Evolutionary conservation across 345 rosid genomes (phyloP), one percentile per base, ranked within the genome.

Genomic region (Moringa oleifera): DNA sequence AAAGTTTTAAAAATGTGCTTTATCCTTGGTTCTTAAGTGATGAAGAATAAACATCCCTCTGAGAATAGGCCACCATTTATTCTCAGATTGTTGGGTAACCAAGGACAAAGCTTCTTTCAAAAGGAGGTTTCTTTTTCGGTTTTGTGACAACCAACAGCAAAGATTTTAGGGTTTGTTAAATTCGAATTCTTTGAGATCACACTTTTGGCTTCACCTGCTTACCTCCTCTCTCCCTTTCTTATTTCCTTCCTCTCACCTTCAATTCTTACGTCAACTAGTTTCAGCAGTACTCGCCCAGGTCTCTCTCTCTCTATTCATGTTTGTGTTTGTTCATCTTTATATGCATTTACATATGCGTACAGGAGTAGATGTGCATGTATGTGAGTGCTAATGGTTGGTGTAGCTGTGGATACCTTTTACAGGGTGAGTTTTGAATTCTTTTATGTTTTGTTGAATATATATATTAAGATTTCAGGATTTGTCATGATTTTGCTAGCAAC

Each of bases 271-370:
- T 37, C 62, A 7, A 20, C 51, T 52, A 13, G 5, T 63, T 47
- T 20, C 19, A 53, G 17, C 51, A 36, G 62, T 54, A 24, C 62
- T 25, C 64, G 57, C 20, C 20, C 79, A 76, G 80, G 80, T 71
- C 37, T 41, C 11, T 49, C 50, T 5, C 20, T 56, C n/a, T 17
- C 22, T 49, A 4, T 36, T 25, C 22, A 54, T 37, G 2, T 16
- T 15, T 31, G 20, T 55, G 18, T 24, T 65, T 13, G 20, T 21
- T 21, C 28, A 23, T 25, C 25, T 56, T 13, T 5, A 8, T 8
- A n/a, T n/a, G n/a, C n/a, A n/a, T n/a, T n/a, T n/a, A n/a, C n/a
- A n/a, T n/a, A n/a, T n/a, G n/a, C n/a, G 8, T 28, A 28, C 8
- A 28, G 5, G 8, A 2, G 33, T 28, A 28, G 8, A 8, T 28